Percentiles rank a stretch among this genome's conserved stretches.
These are phyloP conservation scores for Starmerella sp. DNA, from an alignment of 805 yeast species.

Conservation along the genomic window DNA sequence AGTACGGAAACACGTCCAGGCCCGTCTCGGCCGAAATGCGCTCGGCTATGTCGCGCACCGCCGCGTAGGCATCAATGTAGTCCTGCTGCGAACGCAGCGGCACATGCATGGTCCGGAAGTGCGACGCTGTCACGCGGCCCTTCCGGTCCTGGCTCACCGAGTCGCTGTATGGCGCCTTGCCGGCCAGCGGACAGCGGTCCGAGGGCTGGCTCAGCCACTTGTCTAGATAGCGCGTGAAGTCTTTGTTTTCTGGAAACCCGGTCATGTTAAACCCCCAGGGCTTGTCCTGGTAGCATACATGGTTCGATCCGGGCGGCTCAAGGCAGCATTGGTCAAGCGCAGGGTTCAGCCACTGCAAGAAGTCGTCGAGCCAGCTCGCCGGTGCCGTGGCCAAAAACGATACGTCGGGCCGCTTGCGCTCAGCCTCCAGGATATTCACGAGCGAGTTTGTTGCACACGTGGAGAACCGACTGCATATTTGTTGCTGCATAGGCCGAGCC, in stretches of 20 bases:
- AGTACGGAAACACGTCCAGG: slow-evolving; percentile 69
- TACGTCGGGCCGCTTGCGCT: slow-evolving; percentile 49
- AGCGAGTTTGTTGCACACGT: slow-evolving; percentile 71
- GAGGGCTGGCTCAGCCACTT: slow-evolving; percentile 75
- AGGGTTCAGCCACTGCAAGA: slow-evolving; percentile 77
- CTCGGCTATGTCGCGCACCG: slow-evolving; percentile 54
- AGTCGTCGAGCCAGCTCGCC: slow-evolving; percentile 91
- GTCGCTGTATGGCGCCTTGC: slow-evolving; percentile 77
- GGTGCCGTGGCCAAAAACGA: slow-evolving; percentile 72
- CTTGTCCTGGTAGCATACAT: slow-evolving; percentile 44
- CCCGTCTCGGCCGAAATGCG: slow-evolving; percentile 35
- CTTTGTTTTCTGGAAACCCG: slow-evolving; percentile 68
- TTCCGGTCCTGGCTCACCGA: slow-evolving; percentile 33
- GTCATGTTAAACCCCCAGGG: slow-evolving; percentile 53
- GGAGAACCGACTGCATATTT: slow-evolving; percentile 77
- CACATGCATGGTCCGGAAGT: slow-evolving; percentile 63
- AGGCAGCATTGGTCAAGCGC: slow-evolving; percentile 73
- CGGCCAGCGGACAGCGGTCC: slow-evolving; percentile 90
- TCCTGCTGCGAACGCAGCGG: slow-evolving; percentile 77
- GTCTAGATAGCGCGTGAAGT: slow-evolving; percentile 59
- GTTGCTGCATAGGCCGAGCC: slow-evolving; percentile 48
- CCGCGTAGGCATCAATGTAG: slow-evolving; percentile 67
- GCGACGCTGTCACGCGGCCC: slow-evolving; percentile 15
- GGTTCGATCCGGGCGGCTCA: slow-evolving; percentile 29
- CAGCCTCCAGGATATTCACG: slow-evolving; percentile 75